Base-by-base conservation (phyloP, 1,139 yeast genomes). In the Diutina sp. region DNA sequence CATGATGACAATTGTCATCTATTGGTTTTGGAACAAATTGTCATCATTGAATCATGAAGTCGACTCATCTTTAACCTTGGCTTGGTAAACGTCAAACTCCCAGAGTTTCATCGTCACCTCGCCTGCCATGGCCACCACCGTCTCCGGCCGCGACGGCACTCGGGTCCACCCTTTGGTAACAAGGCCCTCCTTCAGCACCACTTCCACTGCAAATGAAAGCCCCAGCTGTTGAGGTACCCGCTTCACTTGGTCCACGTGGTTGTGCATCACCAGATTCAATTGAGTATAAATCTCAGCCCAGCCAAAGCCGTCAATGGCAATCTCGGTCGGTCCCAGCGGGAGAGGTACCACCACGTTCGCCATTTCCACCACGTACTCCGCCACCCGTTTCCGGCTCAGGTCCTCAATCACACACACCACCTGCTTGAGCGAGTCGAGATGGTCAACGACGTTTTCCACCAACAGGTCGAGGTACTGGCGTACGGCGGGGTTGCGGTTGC, bases 401-500 rank as follows among this genome's bases (percentile, higher is more conserved):
- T 67, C 63, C 59, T 67, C 73, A 4, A 76, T 57, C 4, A 67
- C 57, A 9, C 71, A 60, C 6, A 64, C 56, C 6, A 71, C 59
- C 51, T 66, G 67, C 56, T 66, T 65, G 1, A 68, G 61, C 1
- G 65, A 61, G 1, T 71, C 64, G 18, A 75, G 64, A 5, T 67
- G 65, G 11, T 67, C 65, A 2, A 80, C 60, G 57, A 60, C 51
- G 3, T 58, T 59, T 41, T 58, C 56, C 46, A 61, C 61, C 53
- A 61, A 59, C 6, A 28, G 21, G 18, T 50, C 53, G 16, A 61
- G 46, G 59, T 75, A 80, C 12, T 65, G 60, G 48, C 69, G 67
- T 18, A 81, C 71, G 6, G 67, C 68, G 0, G 82, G 81, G 55
- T 77, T 78, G 57, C 84, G 63, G 57, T 73, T 72, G 55, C 70